Evolutionary conservation across 2,329 filamentous ascomycete genomes (phyloP).

Genomic region (Mariannaea sp.): DNA sequence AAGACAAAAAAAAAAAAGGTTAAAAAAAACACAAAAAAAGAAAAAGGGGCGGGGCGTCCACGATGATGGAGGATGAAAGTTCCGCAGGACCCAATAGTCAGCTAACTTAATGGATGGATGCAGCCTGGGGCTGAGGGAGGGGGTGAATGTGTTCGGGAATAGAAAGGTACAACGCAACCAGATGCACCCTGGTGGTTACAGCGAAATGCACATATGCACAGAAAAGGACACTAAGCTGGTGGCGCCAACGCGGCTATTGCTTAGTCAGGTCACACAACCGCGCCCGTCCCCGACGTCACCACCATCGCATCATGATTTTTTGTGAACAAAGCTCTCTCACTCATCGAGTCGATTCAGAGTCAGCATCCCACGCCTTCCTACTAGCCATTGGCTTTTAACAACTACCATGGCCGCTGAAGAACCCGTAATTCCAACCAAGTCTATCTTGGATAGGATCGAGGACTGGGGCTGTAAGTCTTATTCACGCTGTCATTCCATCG

Average conservation of each 20-base stretch:
- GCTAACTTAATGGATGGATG: neutral
- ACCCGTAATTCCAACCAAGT: conserved; percentile 38
- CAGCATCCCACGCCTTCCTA: neutral
- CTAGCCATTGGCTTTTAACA: conserved; percentile 16
- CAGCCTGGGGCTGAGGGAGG: neutral
- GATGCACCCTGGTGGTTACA: no score
- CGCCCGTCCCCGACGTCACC: conserved; percentile 10
- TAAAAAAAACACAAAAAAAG: no score
- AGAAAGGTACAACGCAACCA: neutral
- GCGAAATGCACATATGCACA: no score
- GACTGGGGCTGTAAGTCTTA: conserved; percentile 57
- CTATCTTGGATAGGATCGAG: conserved; percentile 44
- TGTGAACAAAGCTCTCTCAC: neutral
- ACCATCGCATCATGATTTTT: neutral
- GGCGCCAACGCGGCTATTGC: neutral
- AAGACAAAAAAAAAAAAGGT: no score
- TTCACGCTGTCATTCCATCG: no score
- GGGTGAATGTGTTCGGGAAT: no score
- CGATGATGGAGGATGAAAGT: no score
- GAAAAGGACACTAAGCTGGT: no score
- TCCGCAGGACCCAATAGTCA: neutral
- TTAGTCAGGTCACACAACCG: neutral
- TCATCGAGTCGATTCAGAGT: neutral
- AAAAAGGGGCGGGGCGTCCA: no score
- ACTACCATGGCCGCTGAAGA: conserved; percentile 39